phyloP scores from a whole-genome alignment of 805 yeast genomes.

The Crinitomyces ghanaensis region DNA sequence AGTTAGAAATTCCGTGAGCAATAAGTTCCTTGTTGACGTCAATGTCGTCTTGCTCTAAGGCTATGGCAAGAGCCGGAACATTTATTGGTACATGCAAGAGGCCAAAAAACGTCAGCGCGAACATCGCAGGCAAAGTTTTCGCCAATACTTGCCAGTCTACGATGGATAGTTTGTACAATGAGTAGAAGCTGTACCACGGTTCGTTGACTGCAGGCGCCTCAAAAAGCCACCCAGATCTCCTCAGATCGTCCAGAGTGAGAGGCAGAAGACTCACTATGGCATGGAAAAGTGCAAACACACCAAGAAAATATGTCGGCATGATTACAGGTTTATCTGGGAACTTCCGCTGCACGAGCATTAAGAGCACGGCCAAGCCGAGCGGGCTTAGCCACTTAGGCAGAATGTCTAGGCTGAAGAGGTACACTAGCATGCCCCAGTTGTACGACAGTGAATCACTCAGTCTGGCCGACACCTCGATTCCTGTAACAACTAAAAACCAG shows the following conservation, averaged over 20 bases:
- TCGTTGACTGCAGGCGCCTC: constrained; percentile 47
- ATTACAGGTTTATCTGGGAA: constrained; percentile 59
- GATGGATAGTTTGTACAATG: constrained; percentile 50
- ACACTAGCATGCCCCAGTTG: constrained; percentile 26
- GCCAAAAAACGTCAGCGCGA: constrained; percentile 92
- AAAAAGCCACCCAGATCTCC: constrained; percentile 81
- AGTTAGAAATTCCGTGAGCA: constrained; percentile 90
- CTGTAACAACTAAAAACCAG: constrained; percentile 79
- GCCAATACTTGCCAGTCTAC: constrained; percentile 69
- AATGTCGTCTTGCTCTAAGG: constrained; percentile 63
- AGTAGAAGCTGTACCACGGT: constrained; percentile 85
- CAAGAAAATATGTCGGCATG: constrained; percentile 71
- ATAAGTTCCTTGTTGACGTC: constrained; percentile 89
- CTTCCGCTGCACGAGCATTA: constrained; percentile 53
- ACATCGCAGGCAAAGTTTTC: constrained; percentile 77
- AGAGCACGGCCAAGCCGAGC: constrained; percentile 43
- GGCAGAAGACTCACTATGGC: constrained; percentile 55
- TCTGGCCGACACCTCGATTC: constrained; percentile 81
- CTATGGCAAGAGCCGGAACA: constrained; percentile 93
- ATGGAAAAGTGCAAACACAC: constrained; percentile 62
- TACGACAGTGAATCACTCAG: constrained; percentile 64
- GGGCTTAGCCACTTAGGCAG: constrained; percentile 67
- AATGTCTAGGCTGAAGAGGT: constrained; percentile 32
- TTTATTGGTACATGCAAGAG: constrained; percentile 94
- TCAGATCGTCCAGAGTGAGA: constrained; percentile 40